Evolutionary conservation across 2,329 filamentous ascomycete species (phyloP), one percentile per base, ranked within the genome.

Genomic region (Gnomoniopsis sp.): DNA sequence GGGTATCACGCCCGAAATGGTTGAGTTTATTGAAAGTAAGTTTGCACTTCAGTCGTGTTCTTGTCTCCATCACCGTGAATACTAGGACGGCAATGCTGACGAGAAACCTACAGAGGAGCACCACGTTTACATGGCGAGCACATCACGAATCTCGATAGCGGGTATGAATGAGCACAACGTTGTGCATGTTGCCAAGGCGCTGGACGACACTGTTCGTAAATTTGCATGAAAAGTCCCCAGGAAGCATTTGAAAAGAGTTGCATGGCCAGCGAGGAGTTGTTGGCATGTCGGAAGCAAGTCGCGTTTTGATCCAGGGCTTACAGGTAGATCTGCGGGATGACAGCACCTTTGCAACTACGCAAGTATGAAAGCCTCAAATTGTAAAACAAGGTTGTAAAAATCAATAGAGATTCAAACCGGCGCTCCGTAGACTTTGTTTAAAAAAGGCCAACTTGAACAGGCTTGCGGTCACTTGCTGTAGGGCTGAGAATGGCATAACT

Each of bases 1-100:
- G 0, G 82, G 82, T 0, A 69, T 85, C 60, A 77, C 62, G 4
- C 75, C 79, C 59, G 60, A 69, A 3, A 80, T 84, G 62, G 79
- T 84, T 10, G 61, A 62, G 3, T 59, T 62, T 1, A 60, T 73
- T 0, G 69, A 72, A 66, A 66, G 70, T 70, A 65, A 55, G 69
- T 52, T 2, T 2, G 17, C 10, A 21, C 38, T 11, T 17, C 2
- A 1, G 8, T 1, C 14, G 3, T 15, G 33, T 6, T 21, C 3
- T 6, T 44, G 19, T 41, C 15, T 34, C 17, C 8, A 21, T 15
- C 19, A 11, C 15, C 30, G 4, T 6, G 10, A 12, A 14, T 19
- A 43, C 41, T 3, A 36, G n/a, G 15, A 19, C 12, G 46, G 10
- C 15, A 26, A 41, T 61, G 41, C 59, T 55, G 34, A 69, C 64